Base-by-base conservation (phyloP, 441 rosid genomes). In the Jatropha podagrica region DNA sequence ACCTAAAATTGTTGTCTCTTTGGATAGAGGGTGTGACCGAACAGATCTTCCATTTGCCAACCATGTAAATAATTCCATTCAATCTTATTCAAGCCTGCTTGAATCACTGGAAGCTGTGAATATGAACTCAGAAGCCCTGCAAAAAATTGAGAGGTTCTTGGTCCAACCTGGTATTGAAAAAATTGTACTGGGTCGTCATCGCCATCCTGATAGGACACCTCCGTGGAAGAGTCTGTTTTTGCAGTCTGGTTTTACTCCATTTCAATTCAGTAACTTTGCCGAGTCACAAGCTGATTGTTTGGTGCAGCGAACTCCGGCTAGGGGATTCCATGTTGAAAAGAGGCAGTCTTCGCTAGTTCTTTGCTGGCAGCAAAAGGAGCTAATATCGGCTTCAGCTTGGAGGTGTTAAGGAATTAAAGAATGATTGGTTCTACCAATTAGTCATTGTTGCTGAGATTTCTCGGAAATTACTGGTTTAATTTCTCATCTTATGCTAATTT, bases 241-340 rank as follows among this genome's bases (percentile, higher is more conserved):
- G 66, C 86, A 90, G 3, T 74, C 84, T 18, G 94, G 94, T 32
- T 88, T 90, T 69, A 80, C 85, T 44, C 87, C 88, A 1, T 37
- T 86, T n/a, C 72, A 87, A 32, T 90, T 90, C 73, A 90, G 94
- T 75, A 90, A 86, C 78, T 85, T 85, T 56, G 79, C 89, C 0
- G 92, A 88, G 79, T 82, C 88, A 71, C 94, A 90, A 68, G 94
- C 94, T 2, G 92, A 88, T 54, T 87, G 86, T 77, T 77, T 90
- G 69, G 88, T 86, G 60, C 85, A 84, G 85, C 84, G 91, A 73
- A 82, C 84, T 51, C 89, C 84, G 17, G 88, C 74, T 6, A 83
- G 86, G 68, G 94, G 92, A 4, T 90, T 90, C 76, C 89, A 88
- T 72, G 90, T 90, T 5, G 92, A 90, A 79, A 90, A 88, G 89